Conservation (phyloP, 2,329 filamentous ascomycete species). For the Talaromyces sp. region DNA sequence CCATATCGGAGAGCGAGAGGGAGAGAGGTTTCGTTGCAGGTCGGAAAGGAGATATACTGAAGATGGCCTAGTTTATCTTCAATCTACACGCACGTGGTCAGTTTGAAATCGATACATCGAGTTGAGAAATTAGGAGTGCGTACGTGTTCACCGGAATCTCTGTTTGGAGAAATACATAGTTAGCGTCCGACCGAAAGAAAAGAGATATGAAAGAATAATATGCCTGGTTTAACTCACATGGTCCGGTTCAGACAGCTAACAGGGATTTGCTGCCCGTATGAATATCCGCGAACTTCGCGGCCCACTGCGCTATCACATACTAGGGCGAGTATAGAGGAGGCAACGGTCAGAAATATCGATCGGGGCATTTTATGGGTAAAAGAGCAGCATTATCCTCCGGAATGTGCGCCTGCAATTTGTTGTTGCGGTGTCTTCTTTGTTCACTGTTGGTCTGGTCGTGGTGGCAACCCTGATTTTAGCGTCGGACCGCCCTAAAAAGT, state of each 20-base stretch:
- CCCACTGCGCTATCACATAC: constrained; percentile 3
- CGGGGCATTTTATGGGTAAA: background rate
- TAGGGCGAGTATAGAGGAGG: constrained; percentile 14
- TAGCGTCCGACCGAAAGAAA: background rate
- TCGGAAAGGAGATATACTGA: constrained; percentile 86
- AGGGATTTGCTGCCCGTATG: constrained; percentile 58
- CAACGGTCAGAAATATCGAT: background rate
- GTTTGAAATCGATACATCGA: background rate
- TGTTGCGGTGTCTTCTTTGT: background rate
- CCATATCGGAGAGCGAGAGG: constrained; percentile 86
- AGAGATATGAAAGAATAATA: background rate
- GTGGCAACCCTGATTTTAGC: background rate
- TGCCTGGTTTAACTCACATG: constrained; percentile 51
- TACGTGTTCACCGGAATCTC: constrained; percentile 31
- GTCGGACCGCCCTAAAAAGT: background rate
- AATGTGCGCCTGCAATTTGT: background rate
- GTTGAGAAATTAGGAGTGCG: constrained; percentile 13
- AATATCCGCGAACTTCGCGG: constrained; percentile 29
- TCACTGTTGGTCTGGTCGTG: background rate
- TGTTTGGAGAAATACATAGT: constrained; percentile 7
- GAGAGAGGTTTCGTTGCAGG: constrained; percentile 79
- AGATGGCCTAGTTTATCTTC: constrained; percentile 75
- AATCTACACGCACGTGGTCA: constrained; percentile 45
- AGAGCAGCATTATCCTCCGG: background rate
- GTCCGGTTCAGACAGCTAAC: constrained; percentile 72